Base-by-base conservation (phyloP, 352 stramenopile species). In the Phytopythium mirpurense region DNA sequence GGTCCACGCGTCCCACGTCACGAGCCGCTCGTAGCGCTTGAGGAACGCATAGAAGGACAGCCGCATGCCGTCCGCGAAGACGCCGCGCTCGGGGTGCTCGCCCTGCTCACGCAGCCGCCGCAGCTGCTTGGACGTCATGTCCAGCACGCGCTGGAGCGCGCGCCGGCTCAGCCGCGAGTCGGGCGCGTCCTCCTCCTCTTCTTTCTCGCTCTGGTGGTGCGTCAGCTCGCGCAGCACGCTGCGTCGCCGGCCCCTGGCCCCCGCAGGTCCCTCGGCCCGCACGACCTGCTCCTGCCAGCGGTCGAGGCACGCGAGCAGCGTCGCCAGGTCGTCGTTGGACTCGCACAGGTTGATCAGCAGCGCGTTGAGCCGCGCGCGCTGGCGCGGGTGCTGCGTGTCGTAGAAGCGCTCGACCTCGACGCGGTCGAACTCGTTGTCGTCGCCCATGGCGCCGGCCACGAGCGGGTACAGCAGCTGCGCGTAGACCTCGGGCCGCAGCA, bases 331-430 rank as follows among this genome's bases (percentile, higher is more conserved):
- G 32, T 83, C 60, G 45, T 82, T 83, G 2, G 74, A 78, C 38
- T 84, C 72, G 40, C 78, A 90, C 21, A 87, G 63, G 44, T 88
- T 86, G n/a, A 90, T 42, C 19, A 90, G 57, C 37, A 87, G 65
- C 12, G 78, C 62, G 50, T 84, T 82, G 32, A 90, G 45, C 15
- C 65, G 42, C 18, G 53, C 50, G 40, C 72, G 72, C 42, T 74
- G 24, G 6, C 56, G 49, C 18, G 65, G 65, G 45, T 90, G 63
- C 51, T 81, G 70, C 18, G 37, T 56, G 44, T 90, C 72, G 46
- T 73, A 90, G n/a, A 75, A 68, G n/a, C 67, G 66, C 62, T 90
- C 74, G 19, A 87, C 57, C 43, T 85, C 70, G 1, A 75, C 47
- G 9, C 72, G 53, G 15, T 82, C 65, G 27, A 85, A 68, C 41